Base-by-base conservation (phyloP, 2,329 filamentous ascomycete species). In the Pseudogymnoascus sp. region DNA sequence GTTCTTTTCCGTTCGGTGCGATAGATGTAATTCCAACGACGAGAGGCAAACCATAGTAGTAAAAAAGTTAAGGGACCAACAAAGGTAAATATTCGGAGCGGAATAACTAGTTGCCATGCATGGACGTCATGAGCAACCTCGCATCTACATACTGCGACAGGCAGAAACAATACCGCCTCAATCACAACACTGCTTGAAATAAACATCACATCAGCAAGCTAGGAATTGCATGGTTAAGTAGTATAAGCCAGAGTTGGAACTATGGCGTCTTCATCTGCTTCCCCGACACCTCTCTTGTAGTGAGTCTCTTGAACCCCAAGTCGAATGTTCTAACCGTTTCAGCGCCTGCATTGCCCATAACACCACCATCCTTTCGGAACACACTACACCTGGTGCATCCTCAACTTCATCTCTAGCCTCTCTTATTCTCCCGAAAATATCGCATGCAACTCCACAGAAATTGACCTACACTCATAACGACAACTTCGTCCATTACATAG, bases 301-400 rank as follows among this genome's bases (percentile, higher is more conserved):
- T 90, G 79, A 70, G 85, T 76, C 61, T 58, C 20, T 50, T 28
- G 58, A 54, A 57, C 34, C 34, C 16, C 7, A 57, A 57, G 38
- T 30, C 28, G 18, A 14, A 30, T 62, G 64, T 61, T 60, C 47
- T 60, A 60, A 61, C 50, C 47, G 64, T 34, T 62, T 25, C 43
- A 96, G 91, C 78, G 87, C 91, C 67, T 97, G 94, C 78, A 94
- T 99, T 75, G 91, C 94, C 58, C 87, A 97, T 77, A 88, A 94
- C 71, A 90, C 85, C 61, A 97, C 92, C 50, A 96, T 99, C 76
- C 86, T 99, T 64, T 79, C 90, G 70, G 94, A 99, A 78, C 93
- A 95, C 78, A 95, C 91, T 57, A 87, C 90, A 34, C 91, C 91
- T 1, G 89, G 91, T 64, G 87, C 89, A 8, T 90, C 88, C 41